phyloP scores from a whole-genome alignment of 495 filamentous ascomycete species.

The Aspergillus funiculosus region DNA sequence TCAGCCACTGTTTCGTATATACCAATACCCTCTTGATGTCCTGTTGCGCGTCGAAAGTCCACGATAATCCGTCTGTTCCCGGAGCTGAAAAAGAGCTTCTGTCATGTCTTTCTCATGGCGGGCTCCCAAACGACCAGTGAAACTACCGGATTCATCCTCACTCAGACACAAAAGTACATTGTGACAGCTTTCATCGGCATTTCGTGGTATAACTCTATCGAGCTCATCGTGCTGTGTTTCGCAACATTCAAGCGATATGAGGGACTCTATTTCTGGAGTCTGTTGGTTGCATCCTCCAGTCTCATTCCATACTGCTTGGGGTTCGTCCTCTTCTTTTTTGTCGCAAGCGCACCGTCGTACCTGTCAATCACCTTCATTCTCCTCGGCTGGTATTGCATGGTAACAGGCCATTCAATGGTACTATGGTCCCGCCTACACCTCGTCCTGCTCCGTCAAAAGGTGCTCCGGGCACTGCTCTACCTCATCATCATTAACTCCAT shows the following conservation, averaged over 20 bases:
- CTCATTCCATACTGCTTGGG: slow-evolving; percentile 42
- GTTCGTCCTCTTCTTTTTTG: slow-evolving; percentile 41
- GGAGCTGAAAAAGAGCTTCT: no score
- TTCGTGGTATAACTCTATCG: slow-evolving; percentile 45
- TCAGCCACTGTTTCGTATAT: no score
- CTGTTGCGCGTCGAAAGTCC: no score
- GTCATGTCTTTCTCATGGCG: no score
- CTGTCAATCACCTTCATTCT: slow-evolving; percentile 37
- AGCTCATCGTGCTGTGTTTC: slow-evolving; percentile 42
- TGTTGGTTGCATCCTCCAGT: slow-evolving; percentile 39
- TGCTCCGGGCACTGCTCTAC: slow-evolving; percentile 31
- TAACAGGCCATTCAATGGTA: slow-evolving; percentile 46
- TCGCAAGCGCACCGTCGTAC: slow-evolving; percentile 24
- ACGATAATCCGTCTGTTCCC: no score
- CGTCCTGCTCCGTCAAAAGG: slow-evolving; percentile 32
- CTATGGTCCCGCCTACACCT: slow-evolving; percentile 46
- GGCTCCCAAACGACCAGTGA: no score
- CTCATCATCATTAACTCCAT: slow-evolving; percentile 45
- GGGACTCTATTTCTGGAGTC: slow-evolving; percentile 48
- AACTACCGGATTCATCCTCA: no score
- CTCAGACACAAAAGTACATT: slow-evolving; percentile 20
- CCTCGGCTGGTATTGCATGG: slow-evolving; percentile 42
- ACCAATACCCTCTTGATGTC: no score
- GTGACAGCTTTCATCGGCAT: slow-evolving; percentile 37
- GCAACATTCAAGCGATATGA: slow-evolving; percentile 43